phyloP scores from a whole-genome alignment of 129 eudicot species.

The Flaveria trinervia region DNA sequence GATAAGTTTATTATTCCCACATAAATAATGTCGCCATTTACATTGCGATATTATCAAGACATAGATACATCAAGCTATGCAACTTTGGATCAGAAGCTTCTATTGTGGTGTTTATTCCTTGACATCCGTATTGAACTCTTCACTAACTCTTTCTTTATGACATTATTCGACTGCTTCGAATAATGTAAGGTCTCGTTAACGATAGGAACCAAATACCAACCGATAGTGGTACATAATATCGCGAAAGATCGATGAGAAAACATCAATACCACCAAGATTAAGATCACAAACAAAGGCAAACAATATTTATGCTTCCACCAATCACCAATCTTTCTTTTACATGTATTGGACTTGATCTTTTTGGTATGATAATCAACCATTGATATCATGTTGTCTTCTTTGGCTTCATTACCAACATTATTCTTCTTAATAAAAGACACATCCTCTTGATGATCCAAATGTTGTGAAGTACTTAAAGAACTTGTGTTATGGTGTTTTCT shows the following conservation, averaged over 20 bases:
- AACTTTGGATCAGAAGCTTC: slow-evolving; percentile 9
- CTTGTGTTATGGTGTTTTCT: slow-evolving; percentile 17
- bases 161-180: slow-evolving; percentile 25
- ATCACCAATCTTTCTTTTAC: slow-evolving; percentile 28
- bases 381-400: slow-evolving; percentile 3
- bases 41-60: slow-evolving; percentile 9
- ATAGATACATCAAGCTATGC: neutral
- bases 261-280: slow-evolving; percentile 48
- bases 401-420: neutral
- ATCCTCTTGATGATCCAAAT: slow-evolving; percentile 1
- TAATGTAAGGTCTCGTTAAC: slow-evolving; percentile 17
- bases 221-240: slow-evolving; percentile 45
- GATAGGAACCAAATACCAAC: slow-evolving; percentile 55
- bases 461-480: neutral
- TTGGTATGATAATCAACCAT: neutral
- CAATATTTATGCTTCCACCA: slow-evolving; percentile 43
- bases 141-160: slow-evolving; percentile 27
- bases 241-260: slow-evolving; percentile 47
- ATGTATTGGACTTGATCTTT: slow-evolving; percentile 19
- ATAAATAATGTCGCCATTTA: slow-evolving; percentile 10
- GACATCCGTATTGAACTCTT: slow-evolving; percentile 9
- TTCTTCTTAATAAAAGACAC: neutral
- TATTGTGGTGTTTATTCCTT: slow-evolving; percentile 5
- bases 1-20: neutral
- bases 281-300: slow-evolving; percentile 38